phyloP scores from a whole-genome alignment of 106 monocot species.

The Ottelia alismoides region DNA sequence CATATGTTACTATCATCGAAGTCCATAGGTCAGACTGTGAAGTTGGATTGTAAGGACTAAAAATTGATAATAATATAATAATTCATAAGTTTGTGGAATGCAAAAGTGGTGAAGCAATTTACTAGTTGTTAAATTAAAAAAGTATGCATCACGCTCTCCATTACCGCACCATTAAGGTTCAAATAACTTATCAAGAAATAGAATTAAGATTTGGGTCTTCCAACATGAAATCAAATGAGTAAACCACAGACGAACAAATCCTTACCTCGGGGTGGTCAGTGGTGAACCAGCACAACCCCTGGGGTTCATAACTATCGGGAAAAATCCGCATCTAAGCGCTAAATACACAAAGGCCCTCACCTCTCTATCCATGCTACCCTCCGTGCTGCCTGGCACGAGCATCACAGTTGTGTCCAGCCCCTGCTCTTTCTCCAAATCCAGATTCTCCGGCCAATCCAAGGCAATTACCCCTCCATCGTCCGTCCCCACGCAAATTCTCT shows the following conservation, averaged over 20 bases:
- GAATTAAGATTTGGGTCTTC: no score
- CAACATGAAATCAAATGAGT: no score
- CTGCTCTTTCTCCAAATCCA: constrained; percentile 62
- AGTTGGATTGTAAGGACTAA: no score
- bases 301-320: constrained; percentile 91
- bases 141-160: no score
- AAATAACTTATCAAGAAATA: no score
- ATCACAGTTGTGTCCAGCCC: constrained; percentile 76
- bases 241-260: no score
- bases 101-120: no score
- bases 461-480: constrained; percentile 89
- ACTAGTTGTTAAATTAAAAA: no score
- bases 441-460: constrained; percentile 86
- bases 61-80: no score
- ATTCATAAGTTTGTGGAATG: no score
- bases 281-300: constrained; percentile 87
- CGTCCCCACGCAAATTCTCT: constrained; percentile 59
- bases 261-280: constrained; percentile 66
- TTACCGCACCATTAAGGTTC: no score
- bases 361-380: constrained; percentile 58
- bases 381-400: constrained; percentile 57
- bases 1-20: neutral
- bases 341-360: constrained; percentile 51
- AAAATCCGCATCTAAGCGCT: constrained; percentile 45
- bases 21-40: no score